Evolutionary conservation across 78 protist genomes (phyloP).

Genomic region (Dictyostelium intermedium): DNA sequence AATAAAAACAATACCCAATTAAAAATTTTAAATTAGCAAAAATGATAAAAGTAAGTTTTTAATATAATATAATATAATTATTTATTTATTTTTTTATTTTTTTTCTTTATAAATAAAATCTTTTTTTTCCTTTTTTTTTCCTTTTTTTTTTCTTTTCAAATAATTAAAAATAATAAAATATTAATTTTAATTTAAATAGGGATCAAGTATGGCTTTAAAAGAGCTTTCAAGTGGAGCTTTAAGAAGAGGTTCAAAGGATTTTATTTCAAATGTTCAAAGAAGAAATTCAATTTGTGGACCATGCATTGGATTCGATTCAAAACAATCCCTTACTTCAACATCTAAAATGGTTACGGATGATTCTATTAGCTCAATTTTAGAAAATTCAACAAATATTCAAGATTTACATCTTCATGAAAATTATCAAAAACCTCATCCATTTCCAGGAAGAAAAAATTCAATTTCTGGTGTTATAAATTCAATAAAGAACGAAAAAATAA

Average conservation of each 20-base stretch:
- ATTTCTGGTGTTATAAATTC: neutral
- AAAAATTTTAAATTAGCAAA: neutral
- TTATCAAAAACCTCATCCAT: neutral
- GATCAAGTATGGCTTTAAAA: constrained; percentile 16
- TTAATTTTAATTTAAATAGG: constrained; percentile 1
- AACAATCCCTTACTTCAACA: neutral
- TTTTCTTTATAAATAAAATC: no score
- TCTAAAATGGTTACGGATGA: neutral
- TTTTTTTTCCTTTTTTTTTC: no score
- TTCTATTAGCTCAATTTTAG: neutral
- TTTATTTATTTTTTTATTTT: no score
- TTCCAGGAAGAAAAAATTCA: neutral
- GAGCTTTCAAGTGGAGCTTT: neutral
- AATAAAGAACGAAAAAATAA: neutral
- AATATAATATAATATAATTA: neutral
- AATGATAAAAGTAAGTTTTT: neutral
- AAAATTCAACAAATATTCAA: neutral
- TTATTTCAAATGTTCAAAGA: neutral
- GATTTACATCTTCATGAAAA: neutral
- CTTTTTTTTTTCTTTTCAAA: no score
- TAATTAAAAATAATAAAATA: no score
- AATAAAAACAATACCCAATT: neutral
- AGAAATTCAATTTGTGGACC: constrained; percentile 79
- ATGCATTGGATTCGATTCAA: neutral
- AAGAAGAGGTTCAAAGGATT: constrained; percentile 62